Evolutionary conservation across 208 protist genomes (phyloP), one percentile per base, ranked within the genome.

Genomic region (Acanthamoeba culbertsoni): DNA sequence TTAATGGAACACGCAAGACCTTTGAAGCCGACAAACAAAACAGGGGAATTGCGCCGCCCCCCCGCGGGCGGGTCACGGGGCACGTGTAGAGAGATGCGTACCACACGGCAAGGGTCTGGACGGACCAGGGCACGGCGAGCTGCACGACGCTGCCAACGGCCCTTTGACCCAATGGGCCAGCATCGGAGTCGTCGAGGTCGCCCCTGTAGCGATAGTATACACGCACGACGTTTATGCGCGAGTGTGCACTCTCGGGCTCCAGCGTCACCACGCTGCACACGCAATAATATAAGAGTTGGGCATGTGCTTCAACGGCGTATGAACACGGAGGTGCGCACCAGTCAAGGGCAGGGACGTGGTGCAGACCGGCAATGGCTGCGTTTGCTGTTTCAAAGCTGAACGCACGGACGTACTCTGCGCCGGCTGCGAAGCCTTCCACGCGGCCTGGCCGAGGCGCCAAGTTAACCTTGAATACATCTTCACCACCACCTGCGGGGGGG

Each of bases 221-320:
- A 18, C 86, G 86, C 42, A 65, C 51, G 2, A 92, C 86, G 40
- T 65, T 92, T 12, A 92, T 92, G n/a, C 18, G n/a, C 53, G 86
- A 92, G 23, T 73, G 35, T 51, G 35, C 12, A 37, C 86, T 75
- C 86, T 92, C 86, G 6, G 40, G 35, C 59, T 92, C 86, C 35
- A 92, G 86, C 86, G 86, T 92, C 57, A 92, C 59, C 43, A 92
- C 59, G n/a, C 86, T 92, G 42, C 84, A 68, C 55, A 28, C 14
- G n/a, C n/a, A n/a, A n/a, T n/a, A n/a, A n/a, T n/a, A n/a, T n/a
- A n/a, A n/a, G n/a, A n/a, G n/a, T n/a, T n/a, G n/a, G n/a, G n/a
- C n/a, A n/a, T n/a, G n/a, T n/a, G n/a, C n/a, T n/a, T 33, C 10
- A 37, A 37, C 10, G 33, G 28, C 12, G 33, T 12, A 37, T n/a